Evolutionary conservation across 331 rosid species (phyloP).

Genomic region (Quercus phellos): DNA sequence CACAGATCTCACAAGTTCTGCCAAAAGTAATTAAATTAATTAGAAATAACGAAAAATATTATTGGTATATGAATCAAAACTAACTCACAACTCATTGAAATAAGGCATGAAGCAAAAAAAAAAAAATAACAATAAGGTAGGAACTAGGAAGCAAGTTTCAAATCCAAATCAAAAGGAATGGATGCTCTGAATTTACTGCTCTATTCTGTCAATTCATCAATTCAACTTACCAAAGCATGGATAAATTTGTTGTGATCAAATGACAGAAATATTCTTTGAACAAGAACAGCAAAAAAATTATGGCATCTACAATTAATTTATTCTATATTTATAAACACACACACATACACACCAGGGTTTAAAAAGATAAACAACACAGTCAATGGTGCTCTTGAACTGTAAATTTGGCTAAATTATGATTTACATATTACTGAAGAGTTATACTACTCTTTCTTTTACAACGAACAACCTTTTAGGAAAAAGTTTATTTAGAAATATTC

Average conservation of each 20-base stretch:
- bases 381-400: not conserved
- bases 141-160: not conserved
- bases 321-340: not conserved
- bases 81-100: too few species aligned
- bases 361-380: not conserved
- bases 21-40: constrained; percentile 5
- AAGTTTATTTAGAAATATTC: not conserved
- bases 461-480: not conserved
- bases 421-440: not conserved
- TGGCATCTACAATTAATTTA: too few species aligned
- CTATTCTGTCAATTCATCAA: not conserved
- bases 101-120: not conserved
- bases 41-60: not conserved
- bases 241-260: not conserved
- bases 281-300: too few species aligned
- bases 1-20: constrained; percentile 94
- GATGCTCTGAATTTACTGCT: not conserved
- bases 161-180: not conserved
- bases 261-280: not conserved
- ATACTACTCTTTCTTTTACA: not conserved
- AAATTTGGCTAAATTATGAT: not conserved
- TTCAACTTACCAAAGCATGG: not conserved
- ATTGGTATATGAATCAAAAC: not conserved
- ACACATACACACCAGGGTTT: too few species aligned
- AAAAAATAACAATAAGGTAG: not conserved